phyloP scores from a whole-genome alignment of 768 basidiomycete genomes.

The Melanogaster broomeanus region DNA sequence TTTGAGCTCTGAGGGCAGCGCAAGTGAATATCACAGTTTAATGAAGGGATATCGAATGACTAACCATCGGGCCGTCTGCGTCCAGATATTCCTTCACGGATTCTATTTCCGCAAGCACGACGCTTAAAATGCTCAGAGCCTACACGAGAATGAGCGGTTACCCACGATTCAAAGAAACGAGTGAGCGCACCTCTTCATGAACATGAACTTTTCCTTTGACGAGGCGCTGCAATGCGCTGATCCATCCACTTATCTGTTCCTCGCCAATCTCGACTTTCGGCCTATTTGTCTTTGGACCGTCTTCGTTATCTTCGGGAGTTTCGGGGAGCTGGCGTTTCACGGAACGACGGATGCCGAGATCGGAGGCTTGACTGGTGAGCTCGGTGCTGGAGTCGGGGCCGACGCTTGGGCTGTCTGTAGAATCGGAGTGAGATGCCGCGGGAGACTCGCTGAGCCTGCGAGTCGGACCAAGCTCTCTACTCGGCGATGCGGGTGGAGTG shows the following conservation, averaged over 20 bases:
- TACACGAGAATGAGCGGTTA: constrained; percentile 4
- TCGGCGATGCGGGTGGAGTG: not conserved
- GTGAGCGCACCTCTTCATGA: constrained; percentile 19
- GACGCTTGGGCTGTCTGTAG: not conserved
- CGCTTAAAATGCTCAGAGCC: constrained; percentile 27
- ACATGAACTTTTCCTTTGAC: constrained; percentile 28
- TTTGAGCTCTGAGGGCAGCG: constrained; percentile 12
- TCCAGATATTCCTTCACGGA: constrained; percentile 19
- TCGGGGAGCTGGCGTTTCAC: not conserved
- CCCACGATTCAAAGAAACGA: not conserved
- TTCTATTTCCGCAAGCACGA: constrained; percentile 32
- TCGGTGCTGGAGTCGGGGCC: constrained; percentile 15
- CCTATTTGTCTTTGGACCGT: not conserved
- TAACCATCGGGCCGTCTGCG: constrained; percentile 10
- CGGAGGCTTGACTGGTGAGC: constrained; percentile 21
- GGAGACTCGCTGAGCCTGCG: constrained; percentile 7
- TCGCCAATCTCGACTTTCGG: not conserved
- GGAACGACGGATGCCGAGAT: not conserved
- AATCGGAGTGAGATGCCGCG: not conserved
- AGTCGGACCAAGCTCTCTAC: constrained; percentile 2
- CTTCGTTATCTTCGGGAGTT: not conserved
- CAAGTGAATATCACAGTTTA: not conserved
- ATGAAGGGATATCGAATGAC: constrained; percentile 3
- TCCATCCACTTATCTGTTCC: constrained; percentile 18
- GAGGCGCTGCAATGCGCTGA: constrained; percentile 28